Base-by-base conservation (phyloP, 2,329 filamentous ascomycete species). In the Aspergillus pseudoterreus region DNA sequence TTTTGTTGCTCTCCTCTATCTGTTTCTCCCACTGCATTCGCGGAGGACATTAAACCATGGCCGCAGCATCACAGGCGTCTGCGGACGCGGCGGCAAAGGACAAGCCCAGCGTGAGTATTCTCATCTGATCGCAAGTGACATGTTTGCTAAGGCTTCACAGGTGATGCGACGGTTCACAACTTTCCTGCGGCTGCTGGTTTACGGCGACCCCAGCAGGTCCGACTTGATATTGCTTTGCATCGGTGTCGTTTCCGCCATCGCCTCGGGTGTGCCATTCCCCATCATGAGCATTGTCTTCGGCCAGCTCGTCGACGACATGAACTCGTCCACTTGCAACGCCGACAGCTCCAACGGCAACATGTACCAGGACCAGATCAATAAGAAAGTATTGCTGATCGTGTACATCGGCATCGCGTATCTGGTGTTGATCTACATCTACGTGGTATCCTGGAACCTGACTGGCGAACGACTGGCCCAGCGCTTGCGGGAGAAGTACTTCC, bases 341-440 rank as follows among this genome's bases (percentile, higher is more conserved):
- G 19, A 12, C 11, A 10, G 41, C 14, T 17, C 30, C 22, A 38
- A 38, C 24, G 44, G 27, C 44, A 14, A 21, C 19, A 11, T 19
- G 11, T 46, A 46, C 30, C 46, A 50, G 47, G 41, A 32, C 30
- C 32, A 32, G 19, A 52, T 57, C 44, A 49, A 52, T 19, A 35
- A 43, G 12, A 55, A 55, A 22, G 43, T 57, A n/a, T 47, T 57
- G 10, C 35, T 45, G n/a, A 47, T 87, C 17, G 78, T 86, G 17
- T 86, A 85, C 64, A 78, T 88, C 38, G 81, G 81, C 24, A 80
- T 86, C 47, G 83, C 78, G 42, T 79, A 81, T 53, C 84, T 88
- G 58, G 74, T 75, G 43, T 73, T 81, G 57, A 84, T 88, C 56
- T 89, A 87, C 66, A 72, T 77, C 50, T 81, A 88, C 62, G 76